Percentiles rank a stretch among this genome's conserved stretches.
phyloP scores from a whole-genome alignment of 148 eudicot genomes.

The Mesembryanthemum crystallinum region DNA sequence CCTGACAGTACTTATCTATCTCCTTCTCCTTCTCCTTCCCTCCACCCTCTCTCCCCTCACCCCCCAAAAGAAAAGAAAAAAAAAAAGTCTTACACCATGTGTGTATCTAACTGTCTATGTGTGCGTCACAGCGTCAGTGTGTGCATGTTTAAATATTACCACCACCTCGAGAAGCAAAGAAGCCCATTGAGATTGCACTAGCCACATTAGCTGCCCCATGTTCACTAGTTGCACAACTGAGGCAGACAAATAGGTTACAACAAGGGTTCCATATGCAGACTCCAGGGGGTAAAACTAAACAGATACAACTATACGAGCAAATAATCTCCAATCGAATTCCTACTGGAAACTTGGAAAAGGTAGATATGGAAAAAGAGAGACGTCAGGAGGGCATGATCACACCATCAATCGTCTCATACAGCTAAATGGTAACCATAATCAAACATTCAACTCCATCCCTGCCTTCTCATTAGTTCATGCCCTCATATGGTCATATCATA shows the following conservation, averaged over 20 bases:
- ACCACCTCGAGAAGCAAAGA: too few species aligned
- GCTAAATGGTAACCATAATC: not conserved
- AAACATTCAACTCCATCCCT: not conserved
- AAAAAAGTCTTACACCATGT: not conserved
- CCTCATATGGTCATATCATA: not conserved
- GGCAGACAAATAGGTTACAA: not conserved
- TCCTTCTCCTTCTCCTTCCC: not conserved
- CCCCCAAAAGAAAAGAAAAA: not conserved
- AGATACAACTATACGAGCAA: not conserved
- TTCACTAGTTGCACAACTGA: not conserved
- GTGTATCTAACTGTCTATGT: too few species aligned
- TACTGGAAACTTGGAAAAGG: not conserved
- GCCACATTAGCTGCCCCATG: not conserved
- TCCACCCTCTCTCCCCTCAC: not conserved
- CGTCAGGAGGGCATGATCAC: not conserved
- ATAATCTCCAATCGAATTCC: not conserved
- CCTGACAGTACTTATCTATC: not conserved
- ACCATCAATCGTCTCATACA: not conserved
- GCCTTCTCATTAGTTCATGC: not conserved
- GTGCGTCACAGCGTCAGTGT: too few species aligned
- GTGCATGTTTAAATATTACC: too few species aligned
- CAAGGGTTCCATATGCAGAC: not conserved
- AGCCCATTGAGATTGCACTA: not conserved
- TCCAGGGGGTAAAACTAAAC: not conserved
- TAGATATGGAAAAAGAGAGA: not conserved